These are phyloP conservation scores for Uncinocarpus reesii DNA, from an alignment of 2,329 filamentous ascomycete species.

Conservation along the genomic window DNA sequence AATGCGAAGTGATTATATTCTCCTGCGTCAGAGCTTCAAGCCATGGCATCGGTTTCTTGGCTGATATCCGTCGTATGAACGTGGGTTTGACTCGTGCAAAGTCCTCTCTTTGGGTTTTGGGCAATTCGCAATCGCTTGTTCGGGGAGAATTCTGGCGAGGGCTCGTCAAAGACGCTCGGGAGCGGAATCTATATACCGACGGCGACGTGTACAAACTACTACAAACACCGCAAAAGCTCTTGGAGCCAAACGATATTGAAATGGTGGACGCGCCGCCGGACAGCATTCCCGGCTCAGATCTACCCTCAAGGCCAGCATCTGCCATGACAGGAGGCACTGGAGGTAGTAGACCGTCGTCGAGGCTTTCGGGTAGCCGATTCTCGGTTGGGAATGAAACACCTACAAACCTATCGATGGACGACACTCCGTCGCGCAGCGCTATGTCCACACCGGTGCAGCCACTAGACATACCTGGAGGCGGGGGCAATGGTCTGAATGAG, in stretches of 20 bases:
- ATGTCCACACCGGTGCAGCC: constrained; percentile 21
- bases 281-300: constrained; percentile 17
- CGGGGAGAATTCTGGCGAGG: constrained; percentile 87
- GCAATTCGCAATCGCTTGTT: constrained; percentile 74
- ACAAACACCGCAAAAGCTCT: constrained; percentile 41
- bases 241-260: constrained; percentile 33
- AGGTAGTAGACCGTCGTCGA: constrained; percentile 29
- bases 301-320: constrained; percentile 19
- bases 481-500: constrained; percentile 35
- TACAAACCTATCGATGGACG: background rate
- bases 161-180: constrained; percentile 70
- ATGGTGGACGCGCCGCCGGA: constrained; percentile 30
- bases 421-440: constrained; percentile 14
- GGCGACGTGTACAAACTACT: constrained; percentile 52
- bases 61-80: constrained; percentile 98
- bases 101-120: constrained; percentile 90
- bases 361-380: constrained; percentile 16
- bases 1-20: constrained; percentile 97
- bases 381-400: constrained; percentile 7
- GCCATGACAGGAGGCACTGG: constrained; percentile 16
- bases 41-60: constrained; percentile 95
- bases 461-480: constrained; percentile 35
- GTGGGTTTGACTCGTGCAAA: constrained; percentile 95
- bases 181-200: constrained; percentile 63
- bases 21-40: constrained; percentile 90